A percentile compares a stretch with the other conserved stretches of the same genome.
phyloP scores from a whole-genome alignment of 345 rosid species.

The Arabis hirsuta region DNA sequence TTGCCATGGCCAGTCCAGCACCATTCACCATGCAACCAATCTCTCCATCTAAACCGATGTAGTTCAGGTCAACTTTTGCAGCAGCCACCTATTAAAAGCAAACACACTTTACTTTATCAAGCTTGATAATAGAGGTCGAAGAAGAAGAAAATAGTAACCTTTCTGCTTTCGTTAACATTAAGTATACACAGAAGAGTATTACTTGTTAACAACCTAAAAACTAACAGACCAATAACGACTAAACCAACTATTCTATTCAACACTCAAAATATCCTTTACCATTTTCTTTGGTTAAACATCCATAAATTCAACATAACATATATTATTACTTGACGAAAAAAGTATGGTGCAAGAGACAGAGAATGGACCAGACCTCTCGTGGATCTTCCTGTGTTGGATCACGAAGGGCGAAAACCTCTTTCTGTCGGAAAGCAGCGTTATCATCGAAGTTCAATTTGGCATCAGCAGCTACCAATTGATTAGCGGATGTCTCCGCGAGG shows the following conservation, averaged over 20 bases:
- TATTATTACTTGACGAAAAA: neutral
- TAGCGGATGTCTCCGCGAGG: slow-evolving; percentile 88
- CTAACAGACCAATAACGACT: neutral
- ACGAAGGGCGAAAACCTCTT: slow-evolving; percentile 75
- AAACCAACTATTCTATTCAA: slow-evolving; percentile 2
- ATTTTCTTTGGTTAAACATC: neutral
- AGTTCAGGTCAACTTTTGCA: slow-evolving; percentile 94
- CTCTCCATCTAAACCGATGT: slow-evolving; percentile 98
- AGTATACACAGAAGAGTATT: neutral
- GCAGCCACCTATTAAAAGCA: slow-evolving; percentile 75
- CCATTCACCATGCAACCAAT: slow-evolving; percentile 99
- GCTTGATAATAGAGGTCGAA: neutral
- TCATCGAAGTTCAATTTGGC: slow-evolving; percentile 99
- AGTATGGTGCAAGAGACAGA: slow-evolving; percentile 15
- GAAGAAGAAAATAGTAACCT: neutral
- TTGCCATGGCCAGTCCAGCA: slow-evolving; percentile 99
- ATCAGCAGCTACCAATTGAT: slow-evolving; percentile 96
- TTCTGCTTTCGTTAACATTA: neutral
- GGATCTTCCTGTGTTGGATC: slow-evolving; percentile 99
- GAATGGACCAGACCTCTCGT: slow-evolving; percentile 67
- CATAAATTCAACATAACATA: neutral
- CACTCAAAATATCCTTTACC: neutral
- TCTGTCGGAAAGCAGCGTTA: slow-evolving; percentile 94
- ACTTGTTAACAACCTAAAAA: neutral
- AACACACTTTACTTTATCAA: slow-evolving; percentile 4